Evolutionary conservation across 345 rosid species (phyloP).

Genomic region (Lumnitzera littorea): DNA sequence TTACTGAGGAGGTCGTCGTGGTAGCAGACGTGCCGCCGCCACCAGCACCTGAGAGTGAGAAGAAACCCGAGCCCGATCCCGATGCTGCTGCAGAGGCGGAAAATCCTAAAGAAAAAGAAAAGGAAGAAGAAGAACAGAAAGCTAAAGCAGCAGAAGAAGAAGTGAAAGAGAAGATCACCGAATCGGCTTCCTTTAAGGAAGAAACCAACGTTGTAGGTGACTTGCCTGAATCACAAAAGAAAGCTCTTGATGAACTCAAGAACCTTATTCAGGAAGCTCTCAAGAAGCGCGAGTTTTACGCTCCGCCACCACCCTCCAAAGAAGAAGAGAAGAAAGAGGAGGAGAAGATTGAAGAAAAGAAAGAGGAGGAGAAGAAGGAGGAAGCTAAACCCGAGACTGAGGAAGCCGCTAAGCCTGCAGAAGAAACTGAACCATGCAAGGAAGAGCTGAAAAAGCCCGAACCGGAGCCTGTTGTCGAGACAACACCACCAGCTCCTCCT

Average conservation of each 20-base stretch:
- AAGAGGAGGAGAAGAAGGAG: background rate
- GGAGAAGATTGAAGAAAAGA: background rate
- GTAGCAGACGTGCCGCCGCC: conserved; percentile 4
- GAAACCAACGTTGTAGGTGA: conserved; percentile 20
- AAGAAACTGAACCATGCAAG: background rate
- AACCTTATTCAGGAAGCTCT: conserved; percentile 15
- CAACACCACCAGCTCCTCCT: no score
- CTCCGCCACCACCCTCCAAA: background rate
- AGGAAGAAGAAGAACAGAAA: conserved; percentile 2
- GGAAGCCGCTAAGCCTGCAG: background rate
- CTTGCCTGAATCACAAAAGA: conserved; percentile 18
- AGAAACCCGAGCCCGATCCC: conserved; percentile 1
- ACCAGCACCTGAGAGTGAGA: background rate
- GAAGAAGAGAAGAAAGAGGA: conserved; percentile 8
- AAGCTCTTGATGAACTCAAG: conserved; percentile 25
- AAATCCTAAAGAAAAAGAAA: background rate
- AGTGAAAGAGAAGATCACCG: conserved; percentile 8
- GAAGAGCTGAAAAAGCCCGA: background rate
- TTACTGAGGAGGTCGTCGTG: conserved; percentile 5
- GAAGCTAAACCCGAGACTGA: background rate
- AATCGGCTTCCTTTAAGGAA: conserved; percentile 16
- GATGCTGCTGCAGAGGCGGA: conserved; percentile 11
- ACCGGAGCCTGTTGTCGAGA: no score
- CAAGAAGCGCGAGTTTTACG: conserved; percentile 15
- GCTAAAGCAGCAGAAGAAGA: conserved; percentile 6